phyloP scores from a whole-genome alignment of 2,329 filamentous ascomycete genomes.

The Aureobasidium sp. region DNA sequence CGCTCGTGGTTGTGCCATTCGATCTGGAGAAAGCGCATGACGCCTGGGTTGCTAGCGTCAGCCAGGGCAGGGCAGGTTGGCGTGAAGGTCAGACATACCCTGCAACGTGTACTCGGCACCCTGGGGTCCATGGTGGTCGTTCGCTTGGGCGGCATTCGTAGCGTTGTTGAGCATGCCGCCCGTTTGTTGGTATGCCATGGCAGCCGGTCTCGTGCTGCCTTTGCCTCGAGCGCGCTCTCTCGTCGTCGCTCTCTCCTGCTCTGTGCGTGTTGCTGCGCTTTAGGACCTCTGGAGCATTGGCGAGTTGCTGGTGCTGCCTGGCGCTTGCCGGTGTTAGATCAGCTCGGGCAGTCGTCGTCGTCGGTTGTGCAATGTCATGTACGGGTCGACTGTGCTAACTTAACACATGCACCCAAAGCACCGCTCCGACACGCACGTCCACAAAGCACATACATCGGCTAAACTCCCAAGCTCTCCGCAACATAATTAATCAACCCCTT shows the following conservation, averaged over 20 bases:
- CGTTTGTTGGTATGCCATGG: conserved; percentile 64
- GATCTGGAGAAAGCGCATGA: conserved; percentile 98
- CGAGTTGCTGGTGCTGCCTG: neutral
- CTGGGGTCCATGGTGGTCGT: conserved; percentile 41
- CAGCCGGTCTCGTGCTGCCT: conserved; percentile 14
- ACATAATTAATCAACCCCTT: neutral
- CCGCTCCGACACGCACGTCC: neutral
- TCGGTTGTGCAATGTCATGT: conserved; percentile 1
- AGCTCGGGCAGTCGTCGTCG: neutral
- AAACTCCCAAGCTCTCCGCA: neutral
- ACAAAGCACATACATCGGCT: neutral
- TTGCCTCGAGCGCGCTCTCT: neutral
- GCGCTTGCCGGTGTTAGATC: neutral
- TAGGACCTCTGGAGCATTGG: neutral
- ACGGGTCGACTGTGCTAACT: neutral
- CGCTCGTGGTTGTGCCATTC: conserved; percentile 99
- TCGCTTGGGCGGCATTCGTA: conserved; percentile 42
- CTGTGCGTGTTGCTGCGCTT: neutral
- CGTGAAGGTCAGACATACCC: conserved; percentile 35
- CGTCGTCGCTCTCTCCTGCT: neutral
- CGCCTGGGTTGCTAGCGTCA: conserved; percentile 48
- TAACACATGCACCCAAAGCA: conserved; percentile 4
- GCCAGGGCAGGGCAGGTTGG: neutral
- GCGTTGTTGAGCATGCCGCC: conserved; percentile 44
- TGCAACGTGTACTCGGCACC: conserved; percentile 67